phyloP scores from a whole-genome alignment of 2,329 filamentous ascomycete species.

The Karstenula rhodostoma region DNA sequence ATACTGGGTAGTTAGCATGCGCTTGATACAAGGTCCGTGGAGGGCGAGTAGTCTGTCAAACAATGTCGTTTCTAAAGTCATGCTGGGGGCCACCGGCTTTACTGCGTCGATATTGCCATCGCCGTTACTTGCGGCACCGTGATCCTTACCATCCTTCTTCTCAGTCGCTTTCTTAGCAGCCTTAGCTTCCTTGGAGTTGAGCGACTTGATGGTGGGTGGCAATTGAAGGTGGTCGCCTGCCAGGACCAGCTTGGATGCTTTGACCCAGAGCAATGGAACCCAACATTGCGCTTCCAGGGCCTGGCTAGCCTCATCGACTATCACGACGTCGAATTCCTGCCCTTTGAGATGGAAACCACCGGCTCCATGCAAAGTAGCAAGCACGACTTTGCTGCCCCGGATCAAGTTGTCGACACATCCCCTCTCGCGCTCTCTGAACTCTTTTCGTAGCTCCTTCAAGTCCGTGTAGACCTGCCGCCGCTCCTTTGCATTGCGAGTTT shows the following conservation, averaged over 20 bases:
- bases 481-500: conserved; percentile 82
- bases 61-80: conserved; percentile 84
- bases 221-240: conserved; percentile 95
- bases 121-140: conserved; percentile 15
- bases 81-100: conserved; percentile 43
- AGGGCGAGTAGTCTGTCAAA: conserved; percentile 87
- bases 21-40: conserved; percentile 84
- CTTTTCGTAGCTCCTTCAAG: conserved; percentile 83
- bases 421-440: conserved; percentile 85
- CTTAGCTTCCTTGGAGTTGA: conserved; percentile 55
- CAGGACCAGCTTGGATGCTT: conserved; percentile 81
- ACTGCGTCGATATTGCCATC: conserved; percentile 46
- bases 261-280: conserved; percentile 80
- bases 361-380: conserved; percentile 91
- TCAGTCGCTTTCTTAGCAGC: conserved; percentile 43
- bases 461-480: conserved; percentile 83
- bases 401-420: conserved; percentile 82
- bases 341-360: conserved; percentile 83
- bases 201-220: conserved; percentile 91
- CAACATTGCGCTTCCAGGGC: conserved; percentile 96
- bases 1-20: conserved; percentile 96
- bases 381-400: conserved; percentile 80
- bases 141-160: conserved; percentile 53
- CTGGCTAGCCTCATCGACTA: conserved; percentile 96
- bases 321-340: conserved; percentile 88